phyloP scores from a whole-genome alignment of 768 basidiomycete genomes.

The Boletus rubroflammeus region DNA sequence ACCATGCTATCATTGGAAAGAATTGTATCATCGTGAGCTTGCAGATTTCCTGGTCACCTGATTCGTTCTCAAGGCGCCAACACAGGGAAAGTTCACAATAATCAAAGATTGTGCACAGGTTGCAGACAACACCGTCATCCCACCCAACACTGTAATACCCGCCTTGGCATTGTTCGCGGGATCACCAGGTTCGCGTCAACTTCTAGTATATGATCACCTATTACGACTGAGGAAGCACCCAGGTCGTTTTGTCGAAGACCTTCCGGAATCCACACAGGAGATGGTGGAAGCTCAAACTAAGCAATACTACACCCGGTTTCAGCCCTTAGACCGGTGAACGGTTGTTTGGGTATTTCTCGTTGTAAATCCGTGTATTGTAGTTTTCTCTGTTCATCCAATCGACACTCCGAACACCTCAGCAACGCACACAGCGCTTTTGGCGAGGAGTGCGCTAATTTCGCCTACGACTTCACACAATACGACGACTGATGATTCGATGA shows the following conservation, averaged over 20 bases:
- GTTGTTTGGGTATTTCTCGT: background rate
- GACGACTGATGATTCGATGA: background rate
- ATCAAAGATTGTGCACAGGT: slow-evolving; percentile 95
- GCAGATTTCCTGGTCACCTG: background rate
- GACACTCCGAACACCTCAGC: background rate
- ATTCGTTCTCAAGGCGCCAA: background rate
- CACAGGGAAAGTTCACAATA: slow-evolving; percentile 90
- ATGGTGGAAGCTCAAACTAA: slow-evolving; percentile 84
- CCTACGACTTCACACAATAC: background rate
- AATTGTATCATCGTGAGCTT: slow-evolving; percentile 85
- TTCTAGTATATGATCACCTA: background rate
- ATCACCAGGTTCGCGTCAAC: slow-evolving; percentile 66
- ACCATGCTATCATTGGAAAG: slow-evolving; percentile 91
- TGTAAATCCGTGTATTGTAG: slow-evolving; percentile 5
- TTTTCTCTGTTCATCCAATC: background rate
- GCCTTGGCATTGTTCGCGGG: slow-evolving; percentile 83
- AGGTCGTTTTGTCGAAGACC: slow-evolving; percentile 81
- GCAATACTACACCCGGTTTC: slow-evolving; percentile 80
- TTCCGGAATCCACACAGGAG: slow-evolving; percentile 94
- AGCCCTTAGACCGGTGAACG: slow-evolving; percentile 46
- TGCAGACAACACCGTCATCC: slow-evolving; percentile 84
- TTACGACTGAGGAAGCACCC: slow-evolving; percentile 1
- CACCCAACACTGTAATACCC: slow-evolving; percentile 90
- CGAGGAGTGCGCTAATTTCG: background rate
- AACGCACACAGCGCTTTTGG: background rate